Base-by-base conservation (phyloP, 148 eudicot species). In the Pouteria glomerata region DNA sequence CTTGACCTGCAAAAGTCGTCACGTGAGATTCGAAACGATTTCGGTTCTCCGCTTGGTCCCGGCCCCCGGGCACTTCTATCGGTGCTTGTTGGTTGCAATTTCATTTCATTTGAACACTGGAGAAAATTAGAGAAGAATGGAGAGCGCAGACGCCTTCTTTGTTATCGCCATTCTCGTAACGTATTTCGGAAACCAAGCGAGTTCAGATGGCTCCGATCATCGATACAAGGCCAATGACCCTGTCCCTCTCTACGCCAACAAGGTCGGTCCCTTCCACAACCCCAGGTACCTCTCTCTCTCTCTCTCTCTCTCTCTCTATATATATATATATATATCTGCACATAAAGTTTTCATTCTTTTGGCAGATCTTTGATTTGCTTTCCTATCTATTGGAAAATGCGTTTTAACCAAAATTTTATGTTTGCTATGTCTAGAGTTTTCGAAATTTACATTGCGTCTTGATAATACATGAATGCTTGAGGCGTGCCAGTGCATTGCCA, bases 181-280 rank as follows among this genome's bases (percentile, higher is more conserved):
- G 13, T 57, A 19, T 27, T 6, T 11, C 19, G 19, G 5, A 12
- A 57, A 18, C 35, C 34, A 57, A 27, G 62, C 15, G 35, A 30
- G 33, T 27, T 57, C 62, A 30, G 62, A 57, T 8, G 19, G 35
- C 6, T 27, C 62, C 18, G 35, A 11, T 30, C 62, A 57, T 57
- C 34, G 62, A 8, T 57, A 57, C 35, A 29, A 30, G 29, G 34
- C 62, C 7, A 18, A 19, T 4, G 35, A 57, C 62, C 18, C 62
- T 2, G 62, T 57, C 35, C 62, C 62, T 15, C 58, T 55, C 30
- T 55, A 55, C 30, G 29, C 58, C 3, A 55, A 55, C 30, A 55
- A 55, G 58, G 58, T 57, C 19, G 62, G 62, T 30, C 62, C 62
- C 16, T 57, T 27, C 19, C 62, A 30, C 62, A 57, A 57, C 19